phyloP scores from a whole-genome alignment of 345 rosid species.

The Lumnitzera racemosa region DNA sequence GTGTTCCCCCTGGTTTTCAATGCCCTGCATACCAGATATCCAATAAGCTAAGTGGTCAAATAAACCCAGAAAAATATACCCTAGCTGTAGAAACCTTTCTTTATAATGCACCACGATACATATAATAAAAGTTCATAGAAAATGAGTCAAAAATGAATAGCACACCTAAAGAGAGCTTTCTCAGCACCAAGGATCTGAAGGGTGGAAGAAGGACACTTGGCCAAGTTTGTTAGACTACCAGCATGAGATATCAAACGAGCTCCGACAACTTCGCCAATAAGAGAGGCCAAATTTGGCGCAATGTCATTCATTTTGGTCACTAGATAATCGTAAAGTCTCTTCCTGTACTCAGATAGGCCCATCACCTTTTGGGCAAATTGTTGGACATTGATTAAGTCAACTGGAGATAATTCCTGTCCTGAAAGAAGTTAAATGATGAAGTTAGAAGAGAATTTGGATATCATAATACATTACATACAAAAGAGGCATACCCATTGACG shows the following conservation, averaged over 20 bases:
- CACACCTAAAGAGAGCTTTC: slow-evolving; percentile 90
- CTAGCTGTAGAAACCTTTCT: no score
- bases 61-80: no score
- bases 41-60: no score
- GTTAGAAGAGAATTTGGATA: background rate
- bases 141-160: background rate
- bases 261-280: slow-evolving; percentile 90
- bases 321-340: slow-evolving; percentile 78
- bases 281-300: slow-evolving; percentile 89
- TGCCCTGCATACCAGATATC: slow-evolving; percentile 39
- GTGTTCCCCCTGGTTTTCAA: slow-evolving; percentile 95
- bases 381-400: slow-evolving; percentile 85
- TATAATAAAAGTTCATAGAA: background rate
- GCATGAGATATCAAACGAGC: slow-evolving; percentile 97
- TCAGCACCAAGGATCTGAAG: slow-evolving; percentile 97
- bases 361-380: slow-evolving; percentile 77
- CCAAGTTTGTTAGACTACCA: slow-evolving; percentile 93
- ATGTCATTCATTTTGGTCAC: slow-evolving; percentile 84
- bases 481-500: slow-evolving; percentile 74
- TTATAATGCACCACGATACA: no score
- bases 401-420: slow-evolving; percentile 82
- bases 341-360: slow-evolving; percentile 81
- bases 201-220: slow-evolving; percentile 97
- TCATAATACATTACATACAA: background rate
- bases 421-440: slow-evolving; percentile 13